phyloP scores from a whole-genome alignment of 805 yeast genomes.

The Ogataea paradorogensis region DNA sequence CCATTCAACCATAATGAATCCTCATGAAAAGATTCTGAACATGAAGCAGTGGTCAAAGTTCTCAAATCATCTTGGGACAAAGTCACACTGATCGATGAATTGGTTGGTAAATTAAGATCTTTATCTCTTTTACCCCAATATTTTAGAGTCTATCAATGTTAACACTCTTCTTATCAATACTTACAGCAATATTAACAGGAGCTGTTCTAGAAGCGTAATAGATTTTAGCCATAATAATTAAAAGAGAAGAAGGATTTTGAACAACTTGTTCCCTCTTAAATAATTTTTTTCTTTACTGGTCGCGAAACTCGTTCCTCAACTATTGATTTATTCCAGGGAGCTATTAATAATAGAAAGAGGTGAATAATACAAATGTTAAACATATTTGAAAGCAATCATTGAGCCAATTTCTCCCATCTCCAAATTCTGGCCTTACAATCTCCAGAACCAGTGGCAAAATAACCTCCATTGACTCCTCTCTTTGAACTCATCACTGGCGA shows the following conservation, averaged over 20 bases:
- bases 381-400: conserved; percentile 6
- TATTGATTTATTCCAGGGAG: background rate
- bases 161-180: conserved; percentile 21
- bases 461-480: conserved; percentile 61
- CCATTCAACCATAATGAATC: conserved; percentile 89
- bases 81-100: conserved; percentile 93
- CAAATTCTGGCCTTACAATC: conserved; percentile 97
- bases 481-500: conserved; percentile 62
- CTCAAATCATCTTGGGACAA: conserved; percentile 86
- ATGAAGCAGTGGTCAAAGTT: conserved; percentile 86
- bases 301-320: conserved; percentile 5
- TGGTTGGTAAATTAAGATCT: conserved; percentile 86
- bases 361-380: conserved; percentile 18
- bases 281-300: conserved; percentile 1
- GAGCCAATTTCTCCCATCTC: conserved; percentile 62
- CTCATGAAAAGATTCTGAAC: conserved; percentile 49
- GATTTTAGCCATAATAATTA: conserved; percentile 30
- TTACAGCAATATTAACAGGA: conserved; percentile 93
- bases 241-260: background rate
- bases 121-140: conserved; percentile 99
- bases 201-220: conserved; percentile 85
- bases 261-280: conserved; percentile 2
- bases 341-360: background rate
- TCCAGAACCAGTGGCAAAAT: conserved; percentile 96
- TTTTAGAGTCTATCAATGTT: conserved; percentile 62